A percentile compares a stretch with the other conserved stretches of the same genome.
phyloP scores from a whole-genome alignment of 2,329 filamentous ascomycete genomes.

The Fusarium continuum region DNA sequence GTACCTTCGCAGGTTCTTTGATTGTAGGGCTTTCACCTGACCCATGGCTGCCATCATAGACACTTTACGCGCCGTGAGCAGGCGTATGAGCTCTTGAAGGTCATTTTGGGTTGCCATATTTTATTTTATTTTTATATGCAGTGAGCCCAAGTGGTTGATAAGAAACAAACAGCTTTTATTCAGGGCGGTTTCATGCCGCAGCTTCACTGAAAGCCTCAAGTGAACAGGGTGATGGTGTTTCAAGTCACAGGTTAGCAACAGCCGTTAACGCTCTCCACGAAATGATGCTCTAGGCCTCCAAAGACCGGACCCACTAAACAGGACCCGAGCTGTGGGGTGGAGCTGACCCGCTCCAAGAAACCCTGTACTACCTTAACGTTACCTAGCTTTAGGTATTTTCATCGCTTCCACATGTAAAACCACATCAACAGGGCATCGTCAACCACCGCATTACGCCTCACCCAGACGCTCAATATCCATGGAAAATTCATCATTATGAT shows the following conservation, averaged over 20 bases:
- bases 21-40: constrained; percentile 66
- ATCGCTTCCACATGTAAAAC: constrained; percentile 23
- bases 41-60: constrained; percentile 68
- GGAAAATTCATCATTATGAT: constrained; percentile 45
- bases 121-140: neutral
- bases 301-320: constrained; percentile 20
- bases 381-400: constrained; percentile 10
- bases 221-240: constrained; percentile 13
- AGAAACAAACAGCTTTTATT: neutral
- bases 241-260: constrained; percentile 24
- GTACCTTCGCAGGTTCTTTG: constrained; percentile 65
- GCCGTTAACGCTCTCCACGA: constrained; percentile 19
- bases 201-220: neutral
- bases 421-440: neutral
- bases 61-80: constrained; percentile 67
- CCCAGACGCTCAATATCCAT: neutral
- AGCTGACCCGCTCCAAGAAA: constrained; percentile 36
- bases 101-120: constrained; percentile 67
- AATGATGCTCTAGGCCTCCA: constrained; percentile 18
- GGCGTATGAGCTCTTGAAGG: constrained; percentile 67
- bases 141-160: neutral
- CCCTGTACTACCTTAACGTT: no score
- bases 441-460: neutral
- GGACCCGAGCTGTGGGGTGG: constrained; percentile 20
- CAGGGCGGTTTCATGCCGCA: no score